Evolutionary conservation across 208 protist genomes (phyloP).

Genomic region (Acanthamoeba royreba): DNA sequence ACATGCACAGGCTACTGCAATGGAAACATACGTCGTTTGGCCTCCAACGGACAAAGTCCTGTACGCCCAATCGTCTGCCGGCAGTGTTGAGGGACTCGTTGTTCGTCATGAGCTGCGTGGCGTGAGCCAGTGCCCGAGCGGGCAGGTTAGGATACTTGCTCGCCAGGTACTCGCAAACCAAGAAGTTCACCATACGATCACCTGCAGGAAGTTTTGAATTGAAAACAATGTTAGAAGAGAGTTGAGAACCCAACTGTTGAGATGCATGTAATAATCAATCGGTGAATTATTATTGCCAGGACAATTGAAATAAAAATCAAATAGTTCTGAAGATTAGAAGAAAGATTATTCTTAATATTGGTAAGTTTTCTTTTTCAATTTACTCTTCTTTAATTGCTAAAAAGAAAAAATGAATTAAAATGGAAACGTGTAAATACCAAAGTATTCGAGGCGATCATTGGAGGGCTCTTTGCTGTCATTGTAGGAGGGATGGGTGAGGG

Average conservation of each 20-base stretch:
- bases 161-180: not conserved
- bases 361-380: too few relatives aligned
- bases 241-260: not conserved
- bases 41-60: not conserved
- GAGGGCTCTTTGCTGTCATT: not conserved
- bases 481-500: not conserved
- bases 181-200: not conserved
- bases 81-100: not conserved
- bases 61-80: not conserved
- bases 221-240: too few relatives aligned
- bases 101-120: not conserved
- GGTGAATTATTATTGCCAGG: not conserved
- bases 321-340: not conserved
- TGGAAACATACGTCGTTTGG: not conserved
- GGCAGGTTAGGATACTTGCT: not conserved
- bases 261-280: not conserved
- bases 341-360: too few relatives aligned
- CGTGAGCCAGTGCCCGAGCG: not conserved
- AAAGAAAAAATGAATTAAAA: not conserved
- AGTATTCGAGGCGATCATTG: not conserved
- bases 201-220: not conserved
- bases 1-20: not conserved
- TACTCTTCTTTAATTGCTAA: too few relatives aligned
- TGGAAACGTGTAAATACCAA: not conserved
- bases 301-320: not conserved